phyloP scores from a whole-genome alignment of 2,329 filamentous ascomycete genomes.

The Cadophora gregata region DNA sequence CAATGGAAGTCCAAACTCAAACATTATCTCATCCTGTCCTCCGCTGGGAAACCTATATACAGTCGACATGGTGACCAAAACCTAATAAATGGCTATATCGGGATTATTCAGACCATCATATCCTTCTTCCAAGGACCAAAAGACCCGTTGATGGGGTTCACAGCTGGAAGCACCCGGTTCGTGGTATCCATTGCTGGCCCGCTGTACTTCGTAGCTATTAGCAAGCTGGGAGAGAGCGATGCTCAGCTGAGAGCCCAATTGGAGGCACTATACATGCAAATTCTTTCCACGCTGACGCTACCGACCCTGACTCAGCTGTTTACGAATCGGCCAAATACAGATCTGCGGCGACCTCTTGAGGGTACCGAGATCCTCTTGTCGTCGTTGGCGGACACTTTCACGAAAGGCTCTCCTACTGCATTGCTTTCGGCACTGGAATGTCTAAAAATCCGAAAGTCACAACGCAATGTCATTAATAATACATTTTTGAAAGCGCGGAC shows the following conservation, averaged over 20 bases:
- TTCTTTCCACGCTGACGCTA: constrained; percentile 90
- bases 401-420: constrained; percentile 86
- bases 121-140: constrained; percentile 89
- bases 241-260: constrained; percentile 85
- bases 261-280: constrained; percentile 97
- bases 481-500: constrained; percentile 80
- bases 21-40: constrained; percentile 95
- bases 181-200: constrained; percentile 85
- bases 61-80: constrained; percentile 91
- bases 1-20: constrained; percentile 93
- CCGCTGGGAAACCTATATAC: constrained; percentile 96
- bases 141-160: constrained; percentile 82
- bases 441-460: constrained; percentile 86
- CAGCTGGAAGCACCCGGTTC: constrained; percentile 84
- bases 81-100: constrained; percentile 91
- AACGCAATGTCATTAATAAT: constrained; percentile 85
- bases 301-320: constrained; percentile 88
- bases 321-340: constrained; percentile 87
- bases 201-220: constrained; percentile 92
- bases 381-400: constrained; percentile 93
- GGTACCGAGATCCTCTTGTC: constrained; percentile 92
- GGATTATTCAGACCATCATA: constrained; percentile 95
- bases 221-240: constrained; percentile 90
- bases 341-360: constrained; percentile 85
- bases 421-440: constrained; percentile 92